Evolutionary conservation across 768 basidiomycete species (phyloP), one percentile per base, ranked within the genome.

Genomic region (Boletus pseudopeckii): DNA sequence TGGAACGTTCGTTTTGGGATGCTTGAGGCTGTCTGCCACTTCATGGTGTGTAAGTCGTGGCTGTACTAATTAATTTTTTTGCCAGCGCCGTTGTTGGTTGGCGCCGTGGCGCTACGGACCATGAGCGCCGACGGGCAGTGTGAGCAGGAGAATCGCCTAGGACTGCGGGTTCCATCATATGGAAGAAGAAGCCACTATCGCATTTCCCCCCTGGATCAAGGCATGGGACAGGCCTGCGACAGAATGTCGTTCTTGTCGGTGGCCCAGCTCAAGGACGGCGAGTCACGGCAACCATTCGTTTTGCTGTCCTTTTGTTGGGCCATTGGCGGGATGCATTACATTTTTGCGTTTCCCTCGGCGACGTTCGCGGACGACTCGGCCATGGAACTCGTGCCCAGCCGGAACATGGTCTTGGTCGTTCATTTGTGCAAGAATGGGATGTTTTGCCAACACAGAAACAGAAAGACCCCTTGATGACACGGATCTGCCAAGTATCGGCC

Each of bases 121-220:
- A 28, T 28, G 28, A 52, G 30, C 58, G 45, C 34, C 43, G 5
- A n/a, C 33, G 26, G 51, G 52, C 52, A 22, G 57, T 59, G 52
- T 34, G 40, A 18, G 17, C 39, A 26, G 11, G n/a, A 52, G 17
- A 22, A 15, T 14, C 9, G 18, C 34, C 46, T 33, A 22, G 4
- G 28, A 14, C 45, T 33, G 47, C 26, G 53, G 50, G 7, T 17
- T 44, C 5, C 38, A 54, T 45, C 45, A 46, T 37, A 54, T 42
- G 39, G 52, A 50, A 52, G 48, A 20, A 36, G 26, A n/a, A 41
- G 46, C 5, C 30, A 20, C 42, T 28, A 38, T 46, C 24, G 39
- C 32, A 26, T 34, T 10, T 17, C 6, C 3, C 36, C 13, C n/a
- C 22, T 34, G 44, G 38, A 36, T 30, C 54, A 46, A 40, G 17